Evolutionary conservation across 306 rosid species (phyloP), one percentile per base, ranked within the genome.

Genomic region (Trichosanthes truncata): DNA sequence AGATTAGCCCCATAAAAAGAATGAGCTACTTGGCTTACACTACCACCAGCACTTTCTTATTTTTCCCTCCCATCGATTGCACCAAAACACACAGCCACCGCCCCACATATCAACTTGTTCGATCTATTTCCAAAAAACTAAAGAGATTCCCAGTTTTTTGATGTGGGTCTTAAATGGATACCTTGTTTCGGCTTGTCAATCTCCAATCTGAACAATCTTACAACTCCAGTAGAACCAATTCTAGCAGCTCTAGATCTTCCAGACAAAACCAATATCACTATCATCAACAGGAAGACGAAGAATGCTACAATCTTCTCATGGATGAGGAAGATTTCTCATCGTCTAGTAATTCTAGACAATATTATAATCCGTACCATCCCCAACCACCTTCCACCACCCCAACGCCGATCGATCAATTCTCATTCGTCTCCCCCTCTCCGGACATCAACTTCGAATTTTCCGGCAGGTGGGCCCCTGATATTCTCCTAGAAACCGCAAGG

Each of bases 231-330:
- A 90, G 83, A 78, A 90, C 57, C 2, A 63, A 91, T n/a, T 92
- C 97, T 3, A 87, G 91, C 88, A 89, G 91, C 90, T 91, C 99
- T 20, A 84, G 88, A 84, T 92, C 97, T 77, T 90, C 93, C 9
- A 84, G 75, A 72, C 93, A 88, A 45, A 87, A 65, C 43, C 66
- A 76, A 33, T 33, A 46, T 14, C 76, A 45, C 7, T 33, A 79
- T 36, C 51, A 76, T 65, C 91, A 88, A 7, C 83, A 86, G 55
- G 80, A 79, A 75, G 81, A 89, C 83, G 90, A 94, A 92, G 99
- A 91, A 95, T 95, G 97, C 99, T 93, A 91, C 96, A 89, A 91
- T 85, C 83, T 93, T 89, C 91, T 88, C 96, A 95, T 95, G 99
- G 99, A 95, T 89, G 97, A 95, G 79, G 99, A 91, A 89, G 98